Percentiles rank a stretch among this genome's conserved stretches.
These are phyloP conservation scores for Phytophthora colocasiae DNA, from an alignment of 352 stramenopile species.

Conservation along the genomic window DNA sequence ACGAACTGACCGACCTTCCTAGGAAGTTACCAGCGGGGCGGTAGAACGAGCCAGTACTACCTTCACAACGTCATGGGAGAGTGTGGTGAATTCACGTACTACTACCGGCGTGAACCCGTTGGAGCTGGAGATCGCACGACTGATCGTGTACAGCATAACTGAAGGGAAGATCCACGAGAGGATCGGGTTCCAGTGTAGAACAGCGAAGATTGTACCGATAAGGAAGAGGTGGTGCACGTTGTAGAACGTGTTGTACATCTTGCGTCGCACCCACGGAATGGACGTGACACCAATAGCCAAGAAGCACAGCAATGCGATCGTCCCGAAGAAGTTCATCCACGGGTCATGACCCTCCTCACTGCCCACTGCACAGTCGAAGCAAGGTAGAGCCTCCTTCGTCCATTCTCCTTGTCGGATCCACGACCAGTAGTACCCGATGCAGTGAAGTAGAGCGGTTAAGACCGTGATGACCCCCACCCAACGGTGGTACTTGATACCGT, in stretches of 20 bases:
- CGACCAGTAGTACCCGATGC: conserved; percentile 38
- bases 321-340: conserved; percentile 62
- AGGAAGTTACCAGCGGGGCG: conserved; percentile 22
- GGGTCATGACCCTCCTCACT: conserved; percentile 21
- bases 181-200: conserved; percentile 49
- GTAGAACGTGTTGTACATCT: conserved; percentile 58
- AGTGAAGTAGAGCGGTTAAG: conserved; percentile 43
- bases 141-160: conserved; percentile 48
- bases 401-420: conserved; percentile 35
- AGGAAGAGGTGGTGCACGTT: conserved; percentile 56
- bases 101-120: conserved; percentile 40
- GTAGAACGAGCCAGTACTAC: conserved; percentile 39
- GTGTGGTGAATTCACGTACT: conserved; percentile 38
- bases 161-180: conserved; percentile 51
- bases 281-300: conserved; percentile 51
- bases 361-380: conserved; percentile 50
- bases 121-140: conserved; percentile 40
- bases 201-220: conserved; percentile 43
- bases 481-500: conserved; percentile 61
- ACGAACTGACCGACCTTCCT: conserved; percentile 55
- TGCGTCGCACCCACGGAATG: conserved; percentile 46
- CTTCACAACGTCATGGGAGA: conserved; percentile 41
- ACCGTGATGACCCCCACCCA: conserved; percentile 53
- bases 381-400: conserved; percentile 40
- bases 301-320: conserved; percentile 42